These are phyloP conservation scores for Ustilago bromivora DNA, from an alignment of 1,284 basidiomycete genomes.

Conservation along the genomic window DNA sequence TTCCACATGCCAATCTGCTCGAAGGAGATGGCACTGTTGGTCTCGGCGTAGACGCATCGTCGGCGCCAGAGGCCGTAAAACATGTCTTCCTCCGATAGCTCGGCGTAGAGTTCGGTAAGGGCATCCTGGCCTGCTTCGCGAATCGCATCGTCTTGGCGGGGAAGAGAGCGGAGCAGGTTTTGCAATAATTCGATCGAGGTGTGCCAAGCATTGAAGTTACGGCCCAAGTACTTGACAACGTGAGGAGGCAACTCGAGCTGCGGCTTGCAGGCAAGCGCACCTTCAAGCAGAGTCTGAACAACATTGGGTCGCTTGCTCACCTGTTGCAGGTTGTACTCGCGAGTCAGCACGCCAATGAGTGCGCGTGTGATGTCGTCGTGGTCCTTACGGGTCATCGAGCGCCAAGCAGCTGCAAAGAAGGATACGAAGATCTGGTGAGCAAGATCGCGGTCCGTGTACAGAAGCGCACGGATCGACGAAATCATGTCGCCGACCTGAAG, in stretches of 20 bases:
- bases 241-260: slow-evolving; percentile 91
- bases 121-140: slow-evolving; percentile 91
- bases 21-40: slow-evolving; percentile 89
- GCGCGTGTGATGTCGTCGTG: slow-evolving; percentile 90
- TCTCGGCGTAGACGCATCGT: slow-evolving; percentile 87
- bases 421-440: slow-evolving; percentile 91
- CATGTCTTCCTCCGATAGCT: slow-evolving; percentile 94
- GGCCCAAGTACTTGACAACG: slow-evolving; percentile 94
- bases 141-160: slow-evolving; percentile 79
- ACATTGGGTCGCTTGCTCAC: slow-evolving; percentile 92
- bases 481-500: slow-evolving; percentile 57
- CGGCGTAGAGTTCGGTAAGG: slow-evolving; percentile 93
- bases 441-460: slow-evolving; percentile 82
- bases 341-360: slow-evolving; percentile 88
- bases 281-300: slow-evolving; percentile 88
- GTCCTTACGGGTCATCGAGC: slow-evolving; percentile 84
- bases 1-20: slow-evolving; percentile 99
- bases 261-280: slow-evolving; percentile 85
- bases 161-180: slow-evolving; percentile 76
- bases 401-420: slow-evolving; percentile 90
- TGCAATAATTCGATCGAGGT: slow-evolving; percentile 89
- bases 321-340: slow-evolving; percentile 92
- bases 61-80: slow-evolving; percentile 97
- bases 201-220: slow-evolving; percentile 97
- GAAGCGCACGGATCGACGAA: slow-evolving; percentile 82